Conservation (phyloP, 805 yeast species). For the Tetrapisispora phaffii region DNA sequence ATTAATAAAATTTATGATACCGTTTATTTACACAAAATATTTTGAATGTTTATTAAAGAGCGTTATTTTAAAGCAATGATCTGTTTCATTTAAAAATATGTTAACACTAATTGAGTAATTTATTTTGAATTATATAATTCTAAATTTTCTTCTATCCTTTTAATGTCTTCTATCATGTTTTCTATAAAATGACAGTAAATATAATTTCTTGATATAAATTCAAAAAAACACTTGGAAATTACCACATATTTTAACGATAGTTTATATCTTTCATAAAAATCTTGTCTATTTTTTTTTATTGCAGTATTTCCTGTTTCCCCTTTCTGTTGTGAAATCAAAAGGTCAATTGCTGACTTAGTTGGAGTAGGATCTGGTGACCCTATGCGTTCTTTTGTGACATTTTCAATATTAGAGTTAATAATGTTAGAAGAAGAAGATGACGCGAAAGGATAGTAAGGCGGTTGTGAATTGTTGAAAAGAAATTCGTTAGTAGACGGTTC, state of each 20-base stretch:
- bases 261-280: conserved; percentile 24
- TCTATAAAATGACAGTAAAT: conserved; percentile 23
- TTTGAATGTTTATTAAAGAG: not conserved
- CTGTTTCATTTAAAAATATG: not conserved
- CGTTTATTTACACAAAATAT: conserved; percentile 1
- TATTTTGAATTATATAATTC: not conserved
- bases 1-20: not conserved
- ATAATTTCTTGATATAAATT: conserved; percentile 14
- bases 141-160: conserved; percentile 9
- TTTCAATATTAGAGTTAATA: not conserved
- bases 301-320: no score
- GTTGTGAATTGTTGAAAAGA: conserved; percentile 10
- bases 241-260: conserved; percentile 21
- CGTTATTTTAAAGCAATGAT: not conserved
- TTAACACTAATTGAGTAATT: not conserved
- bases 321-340: conserved; percentile 2
- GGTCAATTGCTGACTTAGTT: conserved; percentile 10
- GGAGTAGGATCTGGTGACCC: not conserved
- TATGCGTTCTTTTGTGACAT: not conserved
- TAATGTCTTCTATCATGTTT: conserved; percentile 20
- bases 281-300: conserved; percentile 10
- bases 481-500: conserved; percentile 22
- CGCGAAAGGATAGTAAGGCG: conserved; percentile 7
- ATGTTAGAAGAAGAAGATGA: conserved; percentile 2
- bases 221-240: conserved; percentile 23